Evolutionary conservation across 305 asterid species (phyloP).

Genomic region (Fraxinus paxiana): DNA sequence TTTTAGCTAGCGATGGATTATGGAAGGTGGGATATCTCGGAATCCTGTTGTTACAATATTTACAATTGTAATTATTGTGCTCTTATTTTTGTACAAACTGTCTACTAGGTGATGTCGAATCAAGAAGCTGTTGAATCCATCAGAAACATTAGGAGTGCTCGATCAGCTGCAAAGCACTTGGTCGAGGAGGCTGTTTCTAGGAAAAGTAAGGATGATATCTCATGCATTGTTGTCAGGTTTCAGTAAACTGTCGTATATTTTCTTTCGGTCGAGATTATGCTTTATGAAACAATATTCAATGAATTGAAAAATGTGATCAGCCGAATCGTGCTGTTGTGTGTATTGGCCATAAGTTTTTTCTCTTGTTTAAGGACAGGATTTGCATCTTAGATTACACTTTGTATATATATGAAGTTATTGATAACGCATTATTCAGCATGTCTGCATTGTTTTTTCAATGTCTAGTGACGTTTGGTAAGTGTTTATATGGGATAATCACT

Average conservation of each 20-base stretch:
- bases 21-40: conserved; percentile 56
- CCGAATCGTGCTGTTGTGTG: not conserved
- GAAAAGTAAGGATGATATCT: conserved; percentile 83
- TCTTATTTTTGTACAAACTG: not conserved
- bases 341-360: not conserved
- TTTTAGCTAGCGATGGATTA: conserved; percentile 91
- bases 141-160: conserved; percentile 56
- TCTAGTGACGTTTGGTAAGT: not conserved
- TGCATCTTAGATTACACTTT: not conserved
- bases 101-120: conserved; percentile 67
- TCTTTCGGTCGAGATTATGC: not conserved
- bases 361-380: not conserved
- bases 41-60: not conserved
- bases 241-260: conserved; percentile 22
- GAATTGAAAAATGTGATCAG: not conserved
- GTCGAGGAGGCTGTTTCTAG: conserved; percentile 56
- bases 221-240: conserved; percentile 82
- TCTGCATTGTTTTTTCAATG: not conserved
- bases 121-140: conserved; percentile 81
- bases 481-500: not conserved
- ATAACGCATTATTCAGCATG: not conserved
- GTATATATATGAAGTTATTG: not conserved
- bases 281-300: not conserved
- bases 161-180: conserved; percentile 70
- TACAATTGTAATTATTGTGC: not conserved